Evolutionary conservation across 2,329 filamentous ascomycete genomes (phyloP), one percentile per base, ranked within the genome.

Genomic region (Westerdykella sp.): DNA sequence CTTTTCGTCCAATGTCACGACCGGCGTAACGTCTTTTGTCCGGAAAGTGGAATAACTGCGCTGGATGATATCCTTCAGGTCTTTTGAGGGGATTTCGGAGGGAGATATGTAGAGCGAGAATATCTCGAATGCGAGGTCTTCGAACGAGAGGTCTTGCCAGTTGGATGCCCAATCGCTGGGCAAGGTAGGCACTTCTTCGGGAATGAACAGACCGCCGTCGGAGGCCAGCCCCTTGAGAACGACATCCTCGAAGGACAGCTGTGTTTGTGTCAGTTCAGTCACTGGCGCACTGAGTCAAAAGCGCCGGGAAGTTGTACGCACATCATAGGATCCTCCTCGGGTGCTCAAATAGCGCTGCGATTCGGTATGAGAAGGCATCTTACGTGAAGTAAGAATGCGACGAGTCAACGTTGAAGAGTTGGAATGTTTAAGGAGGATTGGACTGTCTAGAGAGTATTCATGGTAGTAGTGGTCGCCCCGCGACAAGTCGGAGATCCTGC

Each of bases 11-110:
- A 96, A 75, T n/a, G 85, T 80, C 35, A 87, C 78, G 21, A 93
- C 70, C 0, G 93, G 93, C 0, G 87, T 89, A 34, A 87, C 81
- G 42, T 94, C 81, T 34, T 81, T 71, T 28, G 80, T 76, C 54
- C 90, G 85, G 74, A 98, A 98, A 7, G 89, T 95, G 15, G 85
- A 80, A 67, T 98, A 98, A 59, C 85, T 93, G 56, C 82, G 80
- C 54, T 82, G 73, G 66, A 97, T 86, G 63, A 98, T 89, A 50
- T 77, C 79, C 66, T 85, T 87, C 32, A 98, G 78, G 59, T 95
- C 89, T 45, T 77, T 73, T 22, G 80, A 61, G 10, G 90, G 87
- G 47, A 97, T 94, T 70, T 97, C 91, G 43, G 78, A 73, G 25
- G 80, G 69, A 0, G 89, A 90, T 60, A 97, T 88, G 72, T 93